phyloP scores from a whole-genome alignment of 805 yeast genomes.

The Brettanomyces custersianus region DNA sequence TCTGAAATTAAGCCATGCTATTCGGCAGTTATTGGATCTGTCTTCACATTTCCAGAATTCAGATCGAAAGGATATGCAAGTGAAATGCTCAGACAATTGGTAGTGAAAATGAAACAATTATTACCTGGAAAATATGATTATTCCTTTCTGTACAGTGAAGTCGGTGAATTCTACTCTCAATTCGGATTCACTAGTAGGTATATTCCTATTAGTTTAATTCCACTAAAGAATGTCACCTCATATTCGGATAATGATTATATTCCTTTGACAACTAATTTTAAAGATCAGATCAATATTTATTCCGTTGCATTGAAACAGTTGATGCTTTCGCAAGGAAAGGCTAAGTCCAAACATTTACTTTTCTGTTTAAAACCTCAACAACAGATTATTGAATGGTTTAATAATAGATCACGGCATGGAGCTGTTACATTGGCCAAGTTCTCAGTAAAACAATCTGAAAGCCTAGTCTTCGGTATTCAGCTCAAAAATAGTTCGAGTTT shows the following conservation, averaged over 20 bases:
- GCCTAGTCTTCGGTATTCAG: conserved; percentile 7
- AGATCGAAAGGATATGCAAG: conserved; percentile 52
- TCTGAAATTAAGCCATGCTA: conserved; percentile 5
- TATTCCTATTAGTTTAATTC: conserved; percentile 14
- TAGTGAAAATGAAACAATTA: conserved; percentile 12
- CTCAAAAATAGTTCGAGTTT: conserved; percentile 16
- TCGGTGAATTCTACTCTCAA: conserved; percentile 55
- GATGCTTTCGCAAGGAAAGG: not conserved
- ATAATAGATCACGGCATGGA: conserved; percentile 24
- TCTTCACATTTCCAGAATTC: conserved; percentile 38
- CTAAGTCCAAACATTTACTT: conserved; percentile 4
- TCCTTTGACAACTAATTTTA: conserved; percentile 3
- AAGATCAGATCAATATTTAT: conserved; percentile 5
- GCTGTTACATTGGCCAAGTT: conserved; percentile 4
- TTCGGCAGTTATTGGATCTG: conserved; percentile 45
- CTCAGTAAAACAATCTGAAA: conserved; percentile 3
- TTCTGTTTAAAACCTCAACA: conserved; percentile 29
- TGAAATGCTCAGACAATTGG: conserved; percentile 32
- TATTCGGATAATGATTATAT: conserved; percentile 3
- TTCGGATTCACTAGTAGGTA: conserved; percentile 42
- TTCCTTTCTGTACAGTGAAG: conserved; percentile 58
- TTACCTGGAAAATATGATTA: conserved; percentile 23
- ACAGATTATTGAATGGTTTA: conserved; percentile 32
- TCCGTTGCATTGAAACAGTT: conserved; percentile 4
- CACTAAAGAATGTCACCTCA: conserved; percentile 2